Percentiles rank a stretch among this genome's conserved stretches.
Conservation (phyloP, 176 grass and related monocot species). For the Alloteropsis semialata region DNA sequence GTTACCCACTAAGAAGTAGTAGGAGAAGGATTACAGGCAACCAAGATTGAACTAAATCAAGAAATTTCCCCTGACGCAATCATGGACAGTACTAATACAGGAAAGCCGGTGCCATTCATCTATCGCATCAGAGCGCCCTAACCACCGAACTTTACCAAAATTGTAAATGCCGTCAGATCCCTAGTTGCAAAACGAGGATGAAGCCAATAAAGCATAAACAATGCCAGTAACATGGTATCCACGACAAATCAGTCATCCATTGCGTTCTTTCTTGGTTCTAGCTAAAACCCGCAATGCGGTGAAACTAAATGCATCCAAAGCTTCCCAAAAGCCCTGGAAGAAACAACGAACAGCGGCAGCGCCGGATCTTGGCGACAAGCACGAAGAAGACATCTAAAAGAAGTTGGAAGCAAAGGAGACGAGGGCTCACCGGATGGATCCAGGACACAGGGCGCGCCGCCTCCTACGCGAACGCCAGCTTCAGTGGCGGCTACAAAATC, state of each 20-base stretch:
- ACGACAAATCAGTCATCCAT: neutral
- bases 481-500: neutral
- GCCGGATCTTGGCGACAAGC: neutral
- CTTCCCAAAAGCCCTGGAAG: neutral
- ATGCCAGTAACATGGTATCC: neutral
- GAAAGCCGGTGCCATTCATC: neutral
- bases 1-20: neutral
- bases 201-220: neutral
- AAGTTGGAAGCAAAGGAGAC: neutral
- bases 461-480: slow-evolving; percentile 4
- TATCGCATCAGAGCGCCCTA: slow-evolving; percentile 23
- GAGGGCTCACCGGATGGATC: slow-evolving; percentile 23
- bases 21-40: neutral
- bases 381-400: neutral
- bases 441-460: neutral
- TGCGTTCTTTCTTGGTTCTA: neutral
- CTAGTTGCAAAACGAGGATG: neutral
- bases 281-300: neutral
- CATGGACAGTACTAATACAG: neutral
- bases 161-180: slow-evolving; percentile 14
- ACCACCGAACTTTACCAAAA: slow-evolving; percentile 20
- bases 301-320: neutral
- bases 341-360: neutral
- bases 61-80: neutral
- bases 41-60: slow-evolving; percentile 3